Percentiles rank a stretch among this genome's conserved stretches.
Conservation (phyloP, 345 rosid genomes). For the Clausena lansium region DNA sequence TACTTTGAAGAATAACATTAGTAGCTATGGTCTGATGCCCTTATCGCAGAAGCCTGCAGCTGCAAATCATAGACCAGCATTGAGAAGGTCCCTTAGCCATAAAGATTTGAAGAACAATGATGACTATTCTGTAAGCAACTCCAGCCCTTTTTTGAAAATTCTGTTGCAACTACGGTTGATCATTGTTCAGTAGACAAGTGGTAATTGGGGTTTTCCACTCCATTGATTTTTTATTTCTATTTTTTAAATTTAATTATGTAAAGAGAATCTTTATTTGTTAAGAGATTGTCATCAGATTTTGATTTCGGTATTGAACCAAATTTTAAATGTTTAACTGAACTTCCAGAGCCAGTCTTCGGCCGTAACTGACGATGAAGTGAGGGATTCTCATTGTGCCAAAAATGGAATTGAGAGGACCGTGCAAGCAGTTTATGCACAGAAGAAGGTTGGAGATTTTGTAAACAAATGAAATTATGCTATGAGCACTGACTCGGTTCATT, state of each 20-base stretch:
- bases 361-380: conserved; percentile 87
- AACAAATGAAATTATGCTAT: conserved; percentile 5
- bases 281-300: neutral
- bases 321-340: conserved; percentile 12
- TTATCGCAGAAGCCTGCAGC: conserved; percentile 34
- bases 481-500: neutral
- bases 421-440: conserved; percentile 67
- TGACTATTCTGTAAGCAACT: conserved; percentile 77
- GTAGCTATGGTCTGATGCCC: conserved; percentile 37
- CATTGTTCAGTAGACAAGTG: neutral
- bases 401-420: conserved; percentile 62
- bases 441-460: conserved; percentile 53
- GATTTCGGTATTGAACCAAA: neutral
- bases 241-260: too few species aligned
- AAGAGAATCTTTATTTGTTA: neutral
- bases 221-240: neutral
- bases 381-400: conserved; percentile 39
- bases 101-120: conserved; percentile 67
- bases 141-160: conserved; percentile 11
- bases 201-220: neutral
- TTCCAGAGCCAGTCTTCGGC: conserved; percentile 87
- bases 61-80: conserved; percentile 47
- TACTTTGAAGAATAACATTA: conserved; percentile 32
- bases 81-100: conserved; percentile 73
- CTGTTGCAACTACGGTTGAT: conserved; percentile 1